These are phyloP conservation scores for Rhodomyrtus tomentosa DNA, from an alignment of 345 rosid genomes.

Conservation along the genomic window DNA sequence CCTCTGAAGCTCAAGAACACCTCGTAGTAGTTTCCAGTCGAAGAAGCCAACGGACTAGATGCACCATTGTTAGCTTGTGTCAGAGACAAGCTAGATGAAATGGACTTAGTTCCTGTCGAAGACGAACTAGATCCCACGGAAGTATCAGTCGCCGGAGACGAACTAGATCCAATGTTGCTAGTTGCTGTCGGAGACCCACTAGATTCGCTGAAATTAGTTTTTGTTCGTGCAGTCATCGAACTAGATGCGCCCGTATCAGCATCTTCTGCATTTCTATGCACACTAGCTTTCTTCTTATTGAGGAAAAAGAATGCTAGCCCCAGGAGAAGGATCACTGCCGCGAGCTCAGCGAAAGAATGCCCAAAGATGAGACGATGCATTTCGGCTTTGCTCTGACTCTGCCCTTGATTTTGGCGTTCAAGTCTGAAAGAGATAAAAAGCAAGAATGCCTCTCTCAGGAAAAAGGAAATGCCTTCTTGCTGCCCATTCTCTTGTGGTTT, in stretches of 20 bases:
- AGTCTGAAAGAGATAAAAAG: too few species aligned
- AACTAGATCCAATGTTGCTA: neutral
- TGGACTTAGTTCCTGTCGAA: accelerated
- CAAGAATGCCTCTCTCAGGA: too few species aligned
- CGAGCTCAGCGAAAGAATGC: neutral
- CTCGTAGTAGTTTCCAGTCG: neutral
- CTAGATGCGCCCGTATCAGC: neutral
- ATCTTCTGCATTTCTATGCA: neutral
- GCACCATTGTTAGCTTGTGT: too few species aligned
- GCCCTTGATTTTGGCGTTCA: neutral
- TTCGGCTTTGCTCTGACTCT: neutral
- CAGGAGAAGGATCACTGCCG: neutral
- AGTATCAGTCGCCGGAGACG: neutral
- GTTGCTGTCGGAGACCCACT: neutral
- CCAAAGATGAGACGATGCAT: neutral
- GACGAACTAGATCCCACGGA: too few species aligned
- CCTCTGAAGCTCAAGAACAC: neutral
- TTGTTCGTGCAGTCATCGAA: neutral
- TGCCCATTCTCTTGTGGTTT: neutral
- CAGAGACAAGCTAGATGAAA: too few species aligned
- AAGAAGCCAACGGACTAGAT: too few species aligned
- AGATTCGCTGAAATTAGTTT: neutral
- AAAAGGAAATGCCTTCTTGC: too few species aligned
- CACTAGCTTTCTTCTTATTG: neutral
- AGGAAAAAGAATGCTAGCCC: neutral